Conservation (phyloP, 1,139 yeast genomes). For the Meyerozyma carpophila region DNA sequence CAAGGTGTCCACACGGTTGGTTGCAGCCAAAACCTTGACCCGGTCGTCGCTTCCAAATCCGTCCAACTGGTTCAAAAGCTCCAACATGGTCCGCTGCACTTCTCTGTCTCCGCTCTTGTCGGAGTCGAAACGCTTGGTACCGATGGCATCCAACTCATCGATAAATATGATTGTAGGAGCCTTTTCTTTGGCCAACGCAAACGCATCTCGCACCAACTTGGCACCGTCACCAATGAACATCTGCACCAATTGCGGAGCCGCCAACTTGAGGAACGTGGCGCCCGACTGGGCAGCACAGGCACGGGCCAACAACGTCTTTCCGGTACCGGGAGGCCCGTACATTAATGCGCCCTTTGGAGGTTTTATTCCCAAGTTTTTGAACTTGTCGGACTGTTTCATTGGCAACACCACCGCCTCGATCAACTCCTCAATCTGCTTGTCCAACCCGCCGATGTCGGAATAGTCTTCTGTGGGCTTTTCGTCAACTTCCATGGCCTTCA, state of each 20-base stretch:
- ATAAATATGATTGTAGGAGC: conserved; percentile 97
- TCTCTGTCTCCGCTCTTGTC: conserved; percentile 98
- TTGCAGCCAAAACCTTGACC: conserved; percentile 95
- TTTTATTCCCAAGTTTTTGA: conserved; percentile 85
- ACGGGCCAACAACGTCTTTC: conserved; percentile 92
- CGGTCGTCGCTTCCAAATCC: conserved; percentile 98
- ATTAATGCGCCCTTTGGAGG: conserved; percentile 98
- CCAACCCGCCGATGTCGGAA: conserved; percentile 95
- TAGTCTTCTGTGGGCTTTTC: conserved; percentile 97
- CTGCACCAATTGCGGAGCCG: conserved; percentile 98
- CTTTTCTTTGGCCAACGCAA: conserved; percentile 96
- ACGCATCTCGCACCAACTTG: conserved; percentile 94
- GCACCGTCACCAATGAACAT: conserved; percentile 99
- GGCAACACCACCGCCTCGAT: conserved; percentile 98
- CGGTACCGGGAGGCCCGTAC: conserved; percentile 99
- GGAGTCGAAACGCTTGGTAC: conserved; percentile 96
- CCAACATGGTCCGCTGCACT: conserved; percentile 99
- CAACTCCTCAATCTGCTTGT: conserved; percentile 94
- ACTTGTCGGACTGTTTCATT: conserved; percentile 97
- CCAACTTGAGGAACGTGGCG: conserved; percentile 93
- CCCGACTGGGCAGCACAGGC: conserved; percentile 99
- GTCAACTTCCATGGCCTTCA: conserved; percentile 98
- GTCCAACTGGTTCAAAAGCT: conserved; percentile 90
- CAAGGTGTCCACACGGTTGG: conserved; percentile 94
- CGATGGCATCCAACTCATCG: conserved; percentile 98